Base-by-base conservation (phyloP, 345 rosid genomes). In the Eucalyptus curtisii region DNA sequence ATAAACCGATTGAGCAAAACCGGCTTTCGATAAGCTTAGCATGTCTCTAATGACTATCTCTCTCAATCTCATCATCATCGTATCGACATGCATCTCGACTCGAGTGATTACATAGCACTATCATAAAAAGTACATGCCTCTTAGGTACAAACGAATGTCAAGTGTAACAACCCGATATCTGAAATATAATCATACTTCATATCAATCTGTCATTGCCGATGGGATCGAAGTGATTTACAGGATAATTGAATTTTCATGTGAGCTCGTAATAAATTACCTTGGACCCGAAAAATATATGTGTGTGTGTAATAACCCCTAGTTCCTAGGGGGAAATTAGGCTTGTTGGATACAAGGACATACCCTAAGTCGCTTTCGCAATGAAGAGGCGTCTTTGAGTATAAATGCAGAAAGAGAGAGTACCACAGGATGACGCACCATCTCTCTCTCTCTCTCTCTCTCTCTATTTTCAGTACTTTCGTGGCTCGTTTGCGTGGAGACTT, bases 131-230 rank as follows among this genome's bases (percentile, higher is more conserved):
- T 31, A 30, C 10, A 30, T n/a, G 1, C 10, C 2, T n/a, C 1
- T 6, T 4, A 33, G 17, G 64, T 24, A 10, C 3, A 1, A 57
- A 0, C 0, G 0, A 27, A 59, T 59, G 33, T 6, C 2, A 13
- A 27, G 17, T 12, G 68, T 13, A 27, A 27, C 7, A 1, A 33
- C 10, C 13, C 0, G 33, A 14, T 15, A 64, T 33, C 10, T 37
- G 44, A 17, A 68, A 17, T 7, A 3, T 16, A 20, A 37, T 3
- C 0, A 33, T 19, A 1, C 12, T 5, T 10, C 31, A 30, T 1
- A 61, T 1, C 0, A 13, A 13, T 27, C 8, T 12, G 7, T 0
- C 31, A 3, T 1, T 0, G 1, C 7, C 7, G 7, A 55, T 3
- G 0, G 13, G 61, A 55, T 19, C 4, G n/a, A 7, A 52, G 10